Base-by-base conservation (phyloP, 1,139 yeast genomes). In the Candida buenavistaensis region DNA sequence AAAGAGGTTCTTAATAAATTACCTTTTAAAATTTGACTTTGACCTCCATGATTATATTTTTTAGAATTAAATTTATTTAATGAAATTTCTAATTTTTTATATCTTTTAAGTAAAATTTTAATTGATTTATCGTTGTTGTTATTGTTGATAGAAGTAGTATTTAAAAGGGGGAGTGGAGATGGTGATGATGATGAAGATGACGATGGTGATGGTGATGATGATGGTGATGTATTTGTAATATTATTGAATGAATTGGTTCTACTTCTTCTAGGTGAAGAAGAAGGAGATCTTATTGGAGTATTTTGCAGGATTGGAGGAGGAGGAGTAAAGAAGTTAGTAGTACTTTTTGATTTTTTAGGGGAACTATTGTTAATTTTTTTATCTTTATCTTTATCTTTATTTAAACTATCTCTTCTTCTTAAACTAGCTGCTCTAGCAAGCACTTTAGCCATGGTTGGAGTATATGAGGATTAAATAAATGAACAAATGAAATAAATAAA, bases 1-100 rank as follows among this genome's bases (percentile, higher is more conserved):
- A 87, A 61, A 2, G 79, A 63, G 2, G 86, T 65, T 17, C 96
- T 64, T 15, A 87, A 62, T 11, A 80, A 68, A 52, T 86, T 87
- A 7, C 92, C 76, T 48, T 79, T 80, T 21, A 72, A 56, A 2
- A 80, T 64, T 6, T 80, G 77, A 5, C 43, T 40, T 23, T 35
- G 36, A 15, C 23, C 27, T 15, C 32, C 28, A 26, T 40, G 44
- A 30, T 45, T 45, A 30, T 61, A 61, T 31, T 70, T 64, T 46
- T 78, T 76, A 17, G 79, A 63, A 27, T 61, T 60, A 48, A 78
- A 80, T 48, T 75, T 78, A 27, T 57, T 48, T 29, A 75, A 53
- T 4, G 70, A 69, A 16, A 66, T 55, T 35, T 75, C 78, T 30
- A 77, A 52, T 32, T 57, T 55, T 45, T 74, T 75, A 47, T 63